Base-by-base conservation (phyloP, 108 stramenopile genomes). In the Poteriospumella lacustris region DNA sequence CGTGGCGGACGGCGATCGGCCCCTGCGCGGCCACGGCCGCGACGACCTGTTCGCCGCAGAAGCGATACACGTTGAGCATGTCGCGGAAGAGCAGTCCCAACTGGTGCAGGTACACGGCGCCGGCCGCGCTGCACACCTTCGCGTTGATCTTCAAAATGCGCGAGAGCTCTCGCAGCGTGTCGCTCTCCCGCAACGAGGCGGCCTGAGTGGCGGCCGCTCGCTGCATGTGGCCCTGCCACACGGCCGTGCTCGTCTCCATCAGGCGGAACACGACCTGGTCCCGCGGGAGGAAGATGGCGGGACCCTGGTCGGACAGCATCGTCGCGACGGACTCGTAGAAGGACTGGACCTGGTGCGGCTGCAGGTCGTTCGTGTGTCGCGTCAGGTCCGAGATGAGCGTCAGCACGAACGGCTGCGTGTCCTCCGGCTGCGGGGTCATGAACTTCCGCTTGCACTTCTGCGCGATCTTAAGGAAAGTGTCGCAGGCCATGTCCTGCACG, bases 401-500 rank as follows among this genome's bases (percentile, higher is more conserved):
- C 73, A 87, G 86, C 42, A 95, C 91, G 81, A 97, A 98, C 34
- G 96, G 96, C 38, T 84, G 82, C 43, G 76, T 68, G 80, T 96
- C 96, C 59, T 92, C 93, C 31, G 88, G 77, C 84, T 98, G 97
- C 41, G 93, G 82, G 12, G 93, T 92, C 44, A 82, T 80, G 43
- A 88, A 87, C 76, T 97, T 96, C 29, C 94, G 86, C 79, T 95
- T 96, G 88, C 98, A 99, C 87, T 96, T 95, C 34, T 90, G 91
- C n/a, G 96, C 90, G 80, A 99, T 96, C 83, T 97, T 97, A 62
- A 99, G 81, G 80, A 97, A 97, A 52, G 96, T 97, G 76, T 99
- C 99, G 83, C 97, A 97, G 2, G 99, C 99, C 99, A 99, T 99
- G 82, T 99, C 99, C 82, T 99, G 96, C 42, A 99, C 99, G 44